A percentile compares a stretch with the other conserved stretches of the same genome.
Evolutionary conservation across 2,329 filamentous ascomycete species (phyloP).

Genomic region (Clarireedia hainanense): DNA sequence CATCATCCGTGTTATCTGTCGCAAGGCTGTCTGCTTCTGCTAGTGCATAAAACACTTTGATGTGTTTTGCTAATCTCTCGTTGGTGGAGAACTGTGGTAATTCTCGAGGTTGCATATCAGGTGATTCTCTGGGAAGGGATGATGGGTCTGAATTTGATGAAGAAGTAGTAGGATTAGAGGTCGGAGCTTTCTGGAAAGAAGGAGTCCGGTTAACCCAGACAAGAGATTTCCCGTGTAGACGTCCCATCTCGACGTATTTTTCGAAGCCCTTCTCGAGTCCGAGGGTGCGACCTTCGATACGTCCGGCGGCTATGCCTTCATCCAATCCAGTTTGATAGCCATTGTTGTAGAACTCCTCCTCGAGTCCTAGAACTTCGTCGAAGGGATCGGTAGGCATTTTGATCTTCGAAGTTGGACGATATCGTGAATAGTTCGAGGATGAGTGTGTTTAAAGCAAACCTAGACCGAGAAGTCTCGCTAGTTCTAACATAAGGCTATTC

Average conservation of each 20-base stretch:
- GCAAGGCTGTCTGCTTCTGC: constrained; percentile 71
- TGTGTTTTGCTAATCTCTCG: constrained; percentile 65
- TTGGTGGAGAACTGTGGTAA: constrained; percentile 41
- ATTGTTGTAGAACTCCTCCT: constrained; percentile 69
- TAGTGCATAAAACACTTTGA: constrained; percentile 66
- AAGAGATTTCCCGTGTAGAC: constrained; percentile 66
- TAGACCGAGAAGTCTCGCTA: not conserved
- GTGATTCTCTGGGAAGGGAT: not conserved
- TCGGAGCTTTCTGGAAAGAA: constrained; percentile 1
- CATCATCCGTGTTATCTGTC: constrained; percentile 78
- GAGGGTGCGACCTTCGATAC: constrained; percentile 81
- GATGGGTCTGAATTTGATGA: not conserved
- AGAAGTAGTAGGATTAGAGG: too few relatives aligned
- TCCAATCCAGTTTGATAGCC: constrained; percentile 68
- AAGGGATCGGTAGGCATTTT: constrained; percentile 25
- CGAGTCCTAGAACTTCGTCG: constrained; percentile 46
- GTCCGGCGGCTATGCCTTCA: constrained; percentile 72
- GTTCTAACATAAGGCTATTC: too few relatives aligned
- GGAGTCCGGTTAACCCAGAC: constrained; percentile 75
- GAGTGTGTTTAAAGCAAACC: too few relatives aligned
- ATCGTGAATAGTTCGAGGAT: not conserved
- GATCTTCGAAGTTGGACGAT: not conserved
- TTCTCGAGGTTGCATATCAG: not conserved
- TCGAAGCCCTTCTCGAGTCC: constrained; percentile 90
- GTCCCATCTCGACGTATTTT: constrained; percentile 77